Evolutionary conservation across 768 basidiomycete species (phyloP).

Genomic region (Tulasnella sp.): DNA sequence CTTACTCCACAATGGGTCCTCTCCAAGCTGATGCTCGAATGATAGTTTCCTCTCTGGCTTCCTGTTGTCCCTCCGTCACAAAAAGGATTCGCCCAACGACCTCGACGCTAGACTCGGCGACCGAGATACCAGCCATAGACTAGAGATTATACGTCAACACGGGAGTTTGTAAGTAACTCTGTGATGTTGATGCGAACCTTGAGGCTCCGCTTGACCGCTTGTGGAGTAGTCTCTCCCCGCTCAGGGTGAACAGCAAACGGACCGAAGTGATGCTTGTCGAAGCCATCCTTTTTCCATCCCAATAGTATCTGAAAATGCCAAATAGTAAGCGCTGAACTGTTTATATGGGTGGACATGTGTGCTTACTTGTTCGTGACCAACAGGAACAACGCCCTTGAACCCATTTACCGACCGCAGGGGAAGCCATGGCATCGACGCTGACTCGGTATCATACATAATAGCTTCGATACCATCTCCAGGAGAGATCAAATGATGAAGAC

Average conservation of each 20-base stretch:
- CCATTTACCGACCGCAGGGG: not conserved
- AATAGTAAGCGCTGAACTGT: not conserved
- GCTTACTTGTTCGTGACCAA: not conserved
- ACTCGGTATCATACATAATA: not conserved
- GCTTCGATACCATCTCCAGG: not conserved
- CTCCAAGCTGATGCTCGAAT: not conserved
- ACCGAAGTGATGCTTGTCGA: slow-evolving; percentile 1
- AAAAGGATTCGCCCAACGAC: not conserved
- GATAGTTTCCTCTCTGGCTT: not conserved
- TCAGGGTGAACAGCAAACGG: not conserved
- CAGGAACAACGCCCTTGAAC: not conserved
- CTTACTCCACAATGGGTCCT: not conserved
- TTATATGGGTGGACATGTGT: too few species aligned
- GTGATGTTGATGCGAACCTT: too few species aligned
- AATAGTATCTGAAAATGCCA: not conserved
- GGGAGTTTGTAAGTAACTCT: too few species aligned
- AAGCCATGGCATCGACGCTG: not conserved
- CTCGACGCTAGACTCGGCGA: not conserved
- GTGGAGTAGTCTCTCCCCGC: not conserved
- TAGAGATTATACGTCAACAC: too few species aligned
- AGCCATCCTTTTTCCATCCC: slow-evolving; percentile 1
- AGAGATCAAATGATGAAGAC: not conserved
- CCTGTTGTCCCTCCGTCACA: not conserved
- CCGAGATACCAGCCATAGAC: not conserved
- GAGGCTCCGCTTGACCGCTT: not conserved